Evolutionary conservation across 169 alveolate species (phyloP), one percentile per base, ranked within the genome.

Genomic region (Babesia gibsoni): DNA sequence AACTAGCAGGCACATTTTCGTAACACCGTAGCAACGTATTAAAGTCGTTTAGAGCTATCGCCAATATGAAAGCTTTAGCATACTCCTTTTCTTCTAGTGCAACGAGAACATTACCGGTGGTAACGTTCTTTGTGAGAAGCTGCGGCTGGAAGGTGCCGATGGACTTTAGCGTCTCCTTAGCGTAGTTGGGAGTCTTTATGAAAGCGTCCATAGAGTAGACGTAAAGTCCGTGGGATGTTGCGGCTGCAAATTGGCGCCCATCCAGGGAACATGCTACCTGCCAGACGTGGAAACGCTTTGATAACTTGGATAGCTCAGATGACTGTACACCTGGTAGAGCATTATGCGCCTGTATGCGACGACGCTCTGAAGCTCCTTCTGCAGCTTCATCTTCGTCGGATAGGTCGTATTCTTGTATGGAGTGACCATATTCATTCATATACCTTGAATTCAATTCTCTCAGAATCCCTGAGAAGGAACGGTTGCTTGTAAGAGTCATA

Each of bases 11-110:
- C 35, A 86, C 83, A 20, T 52, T 63, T 39, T 74, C 90, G 66
- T 90, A 90, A 22, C 78, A 84, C 20, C 73, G 75, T 35, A 73
- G 64, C 41, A 90, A 73, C 52, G 85, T 68, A 33, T 89, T 84
- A 52, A 84, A 88, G 67, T 89, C 77, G 67, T 90, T 90, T 79
- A 90, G 65, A 12, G 95, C 95, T 33, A 90, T 67, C 25, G 92
- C 83, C 49, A 90, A 56, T 22, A 90, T 83, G 58, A 90, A 85
- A 4, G 93, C 91, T 49, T 77, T 63, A 27, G 58, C 53, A 63
- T 78, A 82, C 35, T 90, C 94, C 12, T 80, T 77, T n/a, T 70
- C 64, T 61, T 78, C 74, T 33, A 90, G 54, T 6, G 88, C 63
- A 12, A 43, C 20, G 29, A 81, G 65, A 23, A 90, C 84, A 58